Evolutionary conservation across 192 early-diverging fungal species (phyloP), one percentile per base, ranked within the genome.

Genomic region (Coemansia sp.): DNA sequence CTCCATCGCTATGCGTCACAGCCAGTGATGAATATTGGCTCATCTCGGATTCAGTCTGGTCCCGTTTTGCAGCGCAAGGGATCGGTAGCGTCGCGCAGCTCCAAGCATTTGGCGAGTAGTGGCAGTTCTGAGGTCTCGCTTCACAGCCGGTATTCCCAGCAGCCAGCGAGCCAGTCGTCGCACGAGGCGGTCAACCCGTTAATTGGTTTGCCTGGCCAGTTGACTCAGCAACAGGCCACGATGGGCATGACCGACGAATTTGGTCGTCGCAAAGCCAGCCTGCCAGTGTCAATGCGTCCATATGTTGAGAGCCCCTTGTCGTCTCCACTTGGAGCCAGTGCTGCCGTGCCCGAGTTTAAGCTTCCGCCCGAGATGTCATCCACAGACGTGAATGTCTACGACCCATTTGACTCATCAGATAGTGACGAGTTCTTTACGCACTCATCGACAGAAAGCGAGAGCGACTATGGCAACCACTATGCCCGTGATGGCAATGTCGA

Each of bases 401-500:
- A 85, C 34, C 74, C 81, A 4, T 77, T 85, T 42, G 84, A 83
- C 53, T 79, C 75, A 2, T 80, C 81, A 2, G 84, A 85, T 34
- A 83, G 81, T 53, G 80, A 77, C 73, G 84, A 85, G 66, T 85
- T 83, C 59, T 85, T 84, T 41, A 19, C 59, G n/a, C 59, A 60
- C 9, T 76, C 81, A 19, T 82, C 80, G 19, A 61, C 66, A 1
- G 74, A 79, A 37, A 74, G 75, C 62, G 81, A 67, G 54, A 76
- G 77, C 68, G 71, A 76, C 67, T 84, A 78, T 63, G 81, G 74
- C 33, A 66, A 67, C 46, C 60, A 68, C 7, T 40, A 31, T 11
- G 63, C 42, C 50, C 48, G 34, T 48, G 51, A 63, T 21, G 68
- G 54, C 7, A 51, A 51, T 16, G 51, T 35, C 19, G 46, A 35